phyloP scores from a whole-genome alignment of 2,329 filamentous ascomycete genomes.

The Aspergillus pseudoviridinutans region DNA sequence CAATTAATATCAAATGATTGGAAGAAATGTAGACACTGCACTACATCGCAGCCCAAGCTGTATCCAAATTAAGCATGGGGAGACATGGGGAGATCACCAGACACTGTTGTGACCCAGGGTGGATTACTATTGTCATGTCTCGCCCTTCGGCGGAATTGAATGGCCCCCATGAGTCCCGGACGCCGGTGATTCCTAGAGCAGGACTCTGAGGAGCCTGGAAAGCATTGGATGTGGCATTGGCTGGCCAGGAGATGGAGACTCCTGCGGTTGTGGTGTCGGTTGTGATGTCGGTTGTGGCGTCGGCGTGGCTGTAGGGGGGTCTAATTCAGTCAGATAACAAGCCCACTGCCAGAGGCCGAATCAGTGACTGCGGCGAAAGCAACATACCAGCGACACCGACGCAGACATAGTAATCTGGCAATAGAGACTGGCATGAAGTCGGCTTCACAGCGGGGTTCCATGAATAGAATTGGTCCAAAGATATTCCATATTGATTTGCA shows the following conservation, averaged over 20 bases:
- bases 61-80: background rate
- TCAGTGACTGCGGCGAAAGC: background rate
- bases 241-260: background rate
- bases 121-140: background rate
- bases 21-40: background rate
- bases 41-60: background rate
- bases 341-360: background rate
- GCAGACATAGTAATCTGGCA: background rate
- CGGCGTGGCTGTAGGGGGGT: too few relatives aligned
- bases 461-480: background rate
- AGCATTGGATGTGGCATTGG: background rate
- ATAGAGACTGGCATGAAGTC: background rate
- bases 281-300: background rate
- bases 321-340: background rate
- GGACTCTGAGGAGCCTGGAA: background rate
- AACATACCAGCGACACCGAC: background rate
- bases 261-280: too few relatives aligned
- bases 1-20: background rate
- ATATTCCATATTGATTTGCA: background rate
- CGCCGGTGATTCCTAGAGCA: background rate
- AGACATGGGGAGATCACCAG: background rate
- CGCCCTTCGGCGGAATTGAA: too few relatives aligned
- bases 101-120: background rate
- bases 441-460: slow-evolving; percentile 1
- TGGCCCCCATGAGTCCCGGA: background rate